phyloP scores from a whole-genome alignment of 2,329 filamentous ascomycete species.

The Colletotrichum cereale region DNA sequence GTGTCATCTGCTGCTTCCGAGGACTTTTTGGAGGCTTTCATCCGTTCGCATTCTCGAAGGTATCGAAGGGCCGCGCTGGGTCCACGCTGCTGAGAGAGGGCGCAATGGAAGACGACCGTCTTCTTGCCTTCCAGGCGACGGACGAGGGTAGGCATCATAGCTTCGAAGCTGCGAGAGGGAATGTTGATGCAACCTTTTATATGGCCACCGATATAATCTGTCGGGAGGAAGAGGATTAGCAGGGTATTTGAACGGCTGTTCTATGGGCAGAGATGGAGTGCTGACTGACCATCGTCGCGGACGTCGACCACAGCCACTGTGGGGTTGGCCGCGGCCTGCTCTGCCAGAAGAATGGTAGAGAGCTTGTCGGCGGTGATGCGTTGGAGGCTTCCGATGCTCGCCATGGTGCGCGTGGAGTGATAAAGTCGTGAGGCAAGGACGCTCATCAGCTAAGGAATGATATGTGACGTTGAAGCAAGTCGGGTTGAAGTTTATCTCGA shows the following conservation, averaged over 20 bases:
- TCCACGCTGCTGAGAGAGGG: conserved; percentile 89
- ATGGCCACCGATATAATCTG: conserved; percentile 92
- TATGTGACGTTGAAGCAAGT: conserved; percentile 20
- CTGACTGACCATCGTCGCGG: conserved; percentile 80
- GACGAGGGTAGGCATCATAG: conserved; percentile 84
- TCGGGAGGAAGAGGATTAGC: background rate
- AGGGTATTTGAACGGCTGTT: background rate
- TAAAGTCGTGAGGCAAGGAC: background rate
- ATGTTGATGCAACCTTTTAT: conserved; percentile 83
- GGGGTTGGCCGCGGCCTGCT: conserved; percentile 54
- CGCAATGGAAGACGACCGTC: conserved; percentile 93
- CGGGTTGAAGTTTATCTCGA: background rate
- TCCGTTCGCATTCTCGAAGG: conserved; percentile 74
- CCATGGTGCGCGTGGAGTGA: conserved; percentile 49
- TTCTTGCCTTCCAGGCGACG: conserved; percentile 82
- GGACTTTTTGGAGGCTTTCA: conserved; percentile 46
- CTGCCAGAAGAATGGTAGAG: conserved; percentile 71
- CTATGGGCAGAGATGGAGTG: conserved; percentile 16
- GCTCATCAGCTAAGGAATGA: conserved; percentile 5
- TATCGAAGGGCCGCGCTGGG: conserved; percentile 87
- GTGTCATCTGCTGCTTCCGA: conserved; percentile 17
- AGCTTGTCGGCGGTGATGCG: conserved; percentile 79
- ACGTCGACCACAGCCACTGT: conserved; percentile 87
- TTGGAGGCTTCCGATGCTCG: conserved; percentile 72
- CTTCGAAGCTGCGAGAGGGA: conserved; percentile 79